Evolutionary conservation across 805 yeast genomes (phyloP).

Genomic region (Candida sonorensis): DNA sequence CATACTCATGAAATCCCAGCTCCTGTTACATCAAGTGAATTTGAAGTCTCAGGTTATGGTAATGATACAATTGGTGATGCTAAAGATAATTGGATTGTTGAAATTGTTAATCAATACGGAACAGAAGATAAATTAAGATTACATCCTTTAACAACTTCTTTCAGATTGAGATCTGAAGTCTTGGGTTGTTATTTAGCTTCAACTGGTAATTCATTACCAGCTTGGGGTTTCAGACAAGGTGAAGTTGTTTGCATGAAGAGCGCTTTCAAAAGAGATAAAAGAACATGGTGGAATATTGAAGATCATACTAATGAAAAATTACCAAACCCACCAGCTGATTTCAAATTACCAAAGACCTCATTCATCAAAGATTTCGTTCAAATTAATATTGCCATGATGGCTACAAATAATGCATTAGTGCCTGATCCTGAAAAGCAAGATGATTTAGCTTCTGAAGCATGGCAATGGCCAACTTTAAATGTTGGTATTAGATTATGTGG

Average conservation of each 20-base stretch:
- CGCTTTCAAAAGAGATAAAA: conserved; percentile 67
- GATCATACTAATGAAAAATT: conserved; percentile 53
- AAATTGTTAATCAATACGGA: conserved; percentile 60
- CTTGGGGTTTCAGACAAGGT: conserved; percentile 82
- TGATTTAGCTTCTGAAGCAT: conserved; percentile 62
- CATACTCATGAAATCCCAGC: conserved; percentile 81
- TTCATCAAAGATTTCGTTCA: conserved; percentile 73
- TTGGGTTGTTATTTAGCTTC: conserved; percentile 76
- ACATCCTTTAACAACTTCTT: conserved; percentile 73
- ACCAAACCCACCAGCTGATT: conserved; percentile 54
- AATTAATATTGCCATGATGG: conserved; percentile 80
- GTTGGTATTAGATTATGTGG: conserved; percentile 71
- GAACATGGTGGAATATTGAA: conserved; percentile 88
- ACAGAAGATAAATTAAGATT: conserved; percentile 43
- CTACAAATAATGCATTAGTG: conserved; percentile 74
- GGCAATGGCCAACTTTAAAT: conserved; percentile 86
- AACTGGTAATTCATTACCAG: conserved; percentile 60
- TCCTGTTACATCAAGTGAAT: conserved; percentile 52
- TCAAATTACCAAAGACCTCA: conserved; percentile 65
- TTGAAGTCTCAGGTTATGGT: conserved; percentile 89
- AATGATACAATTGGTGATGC: conserved; percentile 61
- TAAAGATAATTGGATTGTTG: conserved; percentile 88
- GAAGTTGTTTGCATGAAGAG: conserved; percentile 78
- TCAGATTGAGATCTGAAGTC: conserved; percentile 56
- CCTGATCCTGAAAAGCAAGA: conserved; percentile 76